Conservation (phyloP, 176 grass and related monocot genomes). For the Microstegium vimineum region DNA sequence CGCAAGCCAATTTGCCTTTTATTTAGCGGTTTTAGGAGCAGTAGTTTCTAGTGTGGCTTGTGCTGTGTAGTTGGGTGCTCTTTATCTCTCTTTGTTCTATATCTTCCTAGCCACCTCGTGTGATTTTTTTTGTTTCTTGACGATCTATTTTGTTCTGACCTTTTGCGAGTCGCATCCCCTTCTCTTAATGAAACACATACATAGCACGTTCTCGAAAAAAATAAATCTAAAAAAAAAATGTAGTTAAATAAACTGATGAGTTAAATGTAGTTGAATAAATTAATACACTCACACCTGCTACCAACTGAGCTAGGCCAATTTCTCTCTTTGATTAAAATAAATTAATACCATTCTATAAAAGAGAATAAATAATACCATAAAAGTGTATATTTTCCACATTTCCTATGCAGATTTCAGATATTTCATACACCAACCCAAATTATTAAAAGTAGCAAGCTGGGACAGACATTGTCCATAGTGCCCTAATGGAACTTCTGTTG, state of each 20-base stretch:
- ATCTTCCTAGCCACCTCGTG: no score
- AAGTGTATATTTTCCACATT: conserved; percentile 1
- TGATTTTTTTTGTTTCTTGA: no score
- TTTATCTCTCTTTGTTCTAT: no score
- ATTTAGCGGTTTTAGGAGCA: no score
- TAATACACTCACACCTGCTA: background rate
- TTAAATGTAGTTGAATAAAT: background rate
- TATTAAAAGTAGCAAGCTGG: background rate
- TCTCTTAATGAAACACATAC: no score
- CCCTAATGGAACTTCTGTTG: background rate
- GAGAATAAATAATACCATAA: background rate
- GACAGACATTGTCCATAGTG: background rate
- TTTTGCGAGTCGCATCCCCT: no score
- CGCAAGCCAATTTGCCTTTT: no score
- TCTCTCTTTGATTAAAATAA: background rate
- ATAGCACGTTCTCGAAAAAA: no score
- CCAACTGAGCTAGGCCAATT: background rate
- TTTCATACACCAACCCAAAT: conserved; percentile 10
- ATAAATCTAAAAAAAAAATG: no score
- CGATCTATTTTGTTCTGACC: no score
- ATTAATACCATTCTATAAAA: background rate
- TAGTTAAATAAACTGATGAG: background rate
- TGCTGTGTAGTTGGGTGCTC: no score
- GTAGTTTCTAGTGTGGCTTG: no score
- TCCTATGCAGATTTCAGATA: background rate